Evolutionary conservation across 2,329 filamentous ascomycete species (phyloP).

Genomic region (Neoarthrinium moseri): DNA sequence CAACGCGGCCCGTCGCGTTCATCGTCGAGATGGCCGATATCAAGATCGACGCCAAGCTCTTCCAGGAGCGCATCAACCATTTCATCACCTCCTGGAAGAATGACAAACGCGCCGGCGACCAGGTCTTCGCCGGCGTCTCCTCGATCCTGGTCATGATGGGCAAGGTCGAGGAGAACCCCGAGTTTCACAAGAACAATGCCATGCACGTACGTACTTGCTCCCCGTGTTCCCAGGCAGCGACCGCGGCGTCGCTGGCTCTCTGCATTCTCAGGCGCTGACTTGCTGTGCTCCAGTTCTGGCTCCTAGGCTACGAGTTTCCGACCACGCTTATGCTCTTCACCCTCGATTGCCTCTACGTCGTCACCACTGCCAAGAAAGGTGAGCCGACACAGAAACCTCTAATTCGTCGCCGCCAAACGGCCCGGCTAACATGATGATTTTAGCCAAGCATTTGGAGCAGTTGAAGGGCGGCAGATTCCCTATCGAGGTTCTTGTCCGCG

Average conservation of each 20-base stretch:
- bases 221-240: not conserved
- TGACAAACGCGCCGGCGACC: slow-evolving; percentile 85
- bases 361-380: slow-evolving; percentile 98
- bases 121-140: slow-evolving; percentile 79
- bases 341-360: slow-evolving; percentile 80
- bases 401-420: slow-evolving; percentile 6
- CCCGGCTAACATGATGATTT: slow-evolving; percentile 26
- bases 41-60: slow-evolving; percentile 89
- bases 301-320: slow-evolving; percentile 97
- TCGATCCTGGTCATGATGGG: slow-evolving; percentile 91
- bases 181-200: slow-evolving; percentile 94
- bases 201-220: slow-evolving; percentile 70
- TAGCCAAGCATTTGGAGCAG: slow-evolving; percentile 89
- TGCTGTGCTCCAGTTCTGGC: slow-evolving; percentile 73
- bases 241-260: not conserved
- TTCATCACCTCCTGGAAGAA: slow-evolving; percentile 93
- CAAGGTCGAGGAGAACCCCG: slow-evolving; percentile 84
- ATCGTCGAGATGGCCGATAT: slow-evolving; percentile 70
- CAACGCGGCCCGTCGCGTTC: slow-evolving; percentile 5
- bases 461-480: slow-evolving; percentile 91
- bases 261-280: slow-evolving; percentile 7
- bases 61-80: slow-evolving; percentile 88
- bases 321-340: slow-evolving; percentile 94
- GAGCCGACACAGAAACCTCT: slow-evolving; percentile 12
- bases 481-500: slow-evolving; percentile 85